A percentile compares a stretch with the other conserved stretches of the same genome.
Conservation (phyloP, 352 stramenopile genomes). For the Phytopythium aichiense region DNA sequence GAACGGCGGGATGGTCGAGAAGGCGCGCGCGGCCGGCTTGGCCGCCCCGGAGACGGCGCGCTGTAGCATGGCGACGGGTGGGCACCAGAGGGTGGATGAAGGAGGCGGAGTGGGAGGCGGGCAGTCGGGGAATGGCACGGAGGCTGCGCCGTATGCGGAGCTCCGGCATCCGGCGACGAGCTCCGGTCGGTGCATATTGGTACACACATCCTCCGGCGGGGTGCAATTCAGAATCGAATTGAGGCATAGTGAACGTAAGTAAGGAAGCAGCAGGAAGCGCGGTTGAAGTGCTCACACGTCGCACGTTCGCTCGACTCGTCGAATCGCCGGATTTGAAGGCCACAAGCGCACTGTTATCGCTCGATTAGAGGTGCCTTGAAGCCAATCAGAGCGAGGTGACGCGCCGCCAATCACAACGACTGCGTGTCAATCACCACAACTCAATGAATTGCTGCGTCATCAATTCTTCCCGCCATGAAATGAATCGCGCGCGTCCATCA, state of each 20-base stretch:
- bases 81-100: not conserved
- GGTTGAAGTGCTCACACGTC: not conserved
- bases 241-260: not conserved
- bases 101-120: not conserved
- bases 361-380: not conserved
- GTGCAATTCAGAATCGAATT: slow-evolving; percentile 2
- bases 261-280: not conserved
- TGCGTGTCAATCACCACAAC: not conserved
- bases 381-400: not conserved
- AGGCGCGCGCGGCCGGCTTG: slow-evolving; percentile 17
- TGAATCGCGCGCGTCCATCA: not conserved
- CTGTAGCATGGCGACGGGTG: slow-evolving; percentile 16
- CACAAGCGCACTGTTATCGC: not conserved
- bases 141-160: not conserved
- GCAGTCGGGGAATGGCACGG: not conserved
- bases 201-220: not conserved
- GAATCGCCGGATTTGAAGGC: not conserved
- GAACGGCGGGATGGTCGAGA: slow-evolving; percentile 63
- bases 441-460: not conserved
- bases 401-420: not conserved
- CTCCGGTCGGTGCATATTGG: no score
- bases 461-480: not conserved
- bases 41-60: slow-evolving; percentile 12
- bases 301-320: not conserved
- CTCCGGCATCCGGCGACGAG: no score